Conservation (phyloP, 1,284 basidiomycete genomes). For the Cystobasidium pallidum region DNA sequence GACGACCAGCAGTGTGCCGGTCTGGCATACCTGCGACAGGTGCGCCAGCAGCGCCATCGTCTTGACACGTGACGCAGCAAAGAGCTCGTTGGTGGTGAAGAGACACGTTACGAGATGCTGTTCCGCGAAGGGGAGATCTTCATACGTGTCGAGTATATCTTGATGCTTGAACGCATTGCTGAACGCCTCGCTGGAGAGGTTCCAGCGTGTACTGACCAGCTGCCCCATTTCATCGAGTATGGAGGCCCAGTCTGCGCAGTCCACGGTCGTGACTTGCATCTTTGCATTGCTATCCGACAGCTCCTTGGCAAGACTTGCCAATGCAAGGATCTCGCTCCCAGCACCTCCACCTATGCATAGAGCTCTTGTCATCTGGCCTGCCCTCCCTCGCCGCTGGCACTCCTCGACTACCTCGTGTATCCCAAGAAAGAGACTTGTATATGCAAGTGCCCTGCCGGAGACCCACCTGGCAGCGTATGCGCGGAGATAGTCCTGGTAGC, state of each 20-base stretch:
- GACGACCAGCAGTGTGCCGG: constrained; percentile 58
- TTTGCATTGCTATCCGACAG: constrained; percentile 40
- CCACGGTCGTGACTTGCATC: constrained; percentile 46
- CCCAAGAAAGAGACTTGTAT: constrained; percentile 47
- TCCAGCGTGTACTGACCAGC: constrained; percentile 51
- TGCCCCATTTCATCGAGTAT: constrained; percentile 52
- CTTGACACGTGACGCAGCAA: constrained; percentile 56
- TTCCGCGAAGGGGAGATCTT: constrained; percentile 31
- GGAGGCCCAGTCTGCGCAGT: constrained; percentile 56
- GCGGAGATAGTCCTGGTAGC: constrained; percentile 30
- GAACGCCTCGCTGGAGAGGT: constrained; percentile 47
- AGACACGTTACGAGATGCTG: constrained; percentile 57
- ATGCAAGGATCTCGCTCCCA: constrained; percentile 57
- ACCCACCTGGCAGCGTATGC: constrained; percentile 60
- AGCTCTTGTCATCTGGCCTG: not conserved
- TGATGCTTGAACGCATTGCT: constrained; percentile 52
- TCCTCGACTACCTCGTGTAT: constrained; percentile 28
- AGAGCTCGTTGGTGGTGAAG: constrained; percentile 59
- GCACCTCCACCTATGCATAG: constrained; percentile 57
- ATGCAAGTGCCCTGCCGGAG: constrained; percentile 57
- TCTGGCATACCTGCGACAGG: constrained; percentile 54
- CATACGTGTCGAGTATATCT: constrained; percentile 52
- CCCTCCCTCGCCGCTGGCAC: constrained; percentile 10
- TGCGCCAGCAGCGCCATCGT: constrained; percentile 57
- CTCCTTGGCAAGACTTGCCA: constrained; percentile 54